Percentiles rank a stretch among this genome's conserved stretches.
Conservation (phyloP, 257 asterid genomes). For the Orobanche coerulescens region DNA sequence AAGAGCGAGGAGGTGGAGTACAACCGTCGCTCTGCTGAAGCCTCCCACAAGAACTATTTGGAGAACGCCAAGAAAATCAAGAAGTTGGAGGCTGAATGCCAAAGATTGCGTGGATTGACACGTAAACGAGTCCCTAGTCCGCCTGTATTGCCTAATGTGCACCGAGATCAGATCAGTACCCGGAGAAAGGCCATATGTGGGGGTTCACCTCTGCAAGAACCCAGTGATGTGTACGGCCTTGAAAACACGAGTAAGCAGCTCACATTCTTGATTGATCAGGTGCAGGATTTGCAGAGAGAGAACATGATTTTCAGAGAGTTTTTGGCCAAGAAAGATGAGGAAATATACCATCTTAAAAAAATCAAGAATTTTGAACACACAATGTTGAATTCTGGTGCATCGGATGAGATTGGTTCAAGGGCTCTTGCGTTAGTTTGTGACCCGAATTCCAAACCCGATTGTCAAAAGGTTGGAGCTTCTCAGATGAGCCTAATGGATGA, state of each 20-base stretch:
- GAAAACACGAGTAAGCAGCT: constrained; percentile 35
- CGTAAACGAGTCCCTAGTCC: constrained; percentile 54
- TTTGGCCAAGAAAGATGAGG: constrained; percentile 47
- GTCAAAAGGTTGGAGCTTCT: constrained; percentile 46
- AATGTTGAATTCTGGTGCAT: no score
- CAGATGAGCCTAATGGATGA: constrained; percentile 94
- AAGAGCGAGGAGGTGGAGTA: constrained; percentile 54
- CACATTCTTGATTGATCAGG: constrained; percentile 41
- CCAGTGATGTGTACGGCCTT: no score
- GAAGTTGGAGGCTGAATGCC: constrained; percentile 77
- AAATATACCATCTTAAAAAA: constrained; percentile 19
- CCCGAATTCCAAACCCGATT: constrained; percentile 10
- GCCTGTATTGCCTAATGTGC: not conserved
- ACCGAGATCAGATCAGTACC: no score
- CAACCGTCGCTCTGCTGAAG: constrained; percentile 39
- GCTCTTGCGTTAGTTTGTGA: constrained; percentile 10
- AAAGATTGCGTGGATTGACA: constrained; percentile 52
- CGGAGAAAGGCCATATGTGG: no score
- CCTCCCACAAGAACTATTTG: constrained; percentile 37
- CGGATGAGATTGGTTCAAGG: constrained; percentile 28
- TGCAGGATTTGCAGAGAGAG: constrained; percentile 58
- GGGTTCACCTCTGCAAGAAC: no score
- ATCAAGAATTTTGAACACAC: not conserved
- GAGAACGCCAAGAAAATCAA: constrained; percentile 60
- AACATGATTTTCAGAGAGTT: constrained; percentile 44